Evolutionary conservation across 768 basidiomycete genomes (phyloP).

Genomic region (Leucogyrophana mollusca): DNA sequence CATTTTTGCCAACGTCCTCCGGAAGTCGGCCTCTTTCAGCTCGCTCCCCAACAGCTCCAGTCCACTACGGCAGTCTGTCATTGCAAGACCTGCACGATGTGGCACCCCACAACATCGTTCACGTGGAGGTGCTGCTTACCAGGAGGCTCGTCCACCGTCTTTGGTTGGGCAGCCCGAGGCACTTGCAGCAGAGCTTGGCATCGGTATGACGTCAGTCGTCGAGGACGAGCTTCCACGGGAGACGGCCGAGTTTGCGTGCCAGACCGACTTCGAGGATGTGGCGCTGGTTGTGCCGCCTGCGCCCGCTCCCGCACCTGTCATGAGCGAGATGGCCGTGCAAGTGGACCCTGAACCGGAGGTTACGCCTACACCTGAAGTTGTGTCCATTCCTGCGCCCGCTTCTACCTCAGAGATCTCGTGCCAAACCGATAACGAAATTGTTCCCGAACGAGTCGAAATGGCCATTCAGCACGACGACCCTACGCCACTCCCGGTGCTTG

Average conservation of each 20-base stretch:
- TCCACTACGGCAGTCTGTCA: slow-evolving; percentile 60
- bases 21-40: slow-evolving; percentile 45
- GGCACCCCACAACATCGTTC: slow-evolving; percentile 50
- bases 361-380: slow-evolving; percentile 14
- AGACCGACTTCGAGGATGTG: slow-evolving; percentile 52
- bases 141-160: slow-evolving; percentile 68
- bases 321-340: slow-evolving; percentile 41
- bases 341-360: slow-evolving; percentile 28
- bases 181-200: slow-evolving; percentile 62
- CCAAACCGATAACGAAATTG: slow-evolving; percentile 46
- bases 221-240: slow-evolving; percentile 37
- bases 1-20: slow-evolving; percentile 75
- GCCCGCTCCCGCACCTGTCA: slow-evolving; percentile 18
- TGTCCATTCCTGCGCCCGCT: slow-evolving; percentile 10
- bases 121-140: slow-evolving; percentile 68
- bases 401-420: slow-evolving; percentile 37
- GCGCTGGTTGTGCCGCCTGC: slow-evolving; percentile 28
- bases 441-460: slow-evolving; percentile 40
- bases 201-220: slow-evolving; percentile 42
- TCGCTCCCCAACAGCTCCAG: slow-evolving; percentile 48
- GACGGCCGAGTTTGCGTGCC: slow-evolving; percentile 62
- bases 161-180: slow-evolving; percentile 73
- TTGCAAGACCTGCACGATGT: slow-evolving; percentile 50
- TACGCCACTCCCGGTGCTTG: slow-evolving; percentile 30
- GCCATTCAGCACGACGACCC: slow-evolving; percentile 46